Conservation (phyloP, 2,329 filamentous ascomycete species). For the Chaetomiaceae sp. region DNA sequence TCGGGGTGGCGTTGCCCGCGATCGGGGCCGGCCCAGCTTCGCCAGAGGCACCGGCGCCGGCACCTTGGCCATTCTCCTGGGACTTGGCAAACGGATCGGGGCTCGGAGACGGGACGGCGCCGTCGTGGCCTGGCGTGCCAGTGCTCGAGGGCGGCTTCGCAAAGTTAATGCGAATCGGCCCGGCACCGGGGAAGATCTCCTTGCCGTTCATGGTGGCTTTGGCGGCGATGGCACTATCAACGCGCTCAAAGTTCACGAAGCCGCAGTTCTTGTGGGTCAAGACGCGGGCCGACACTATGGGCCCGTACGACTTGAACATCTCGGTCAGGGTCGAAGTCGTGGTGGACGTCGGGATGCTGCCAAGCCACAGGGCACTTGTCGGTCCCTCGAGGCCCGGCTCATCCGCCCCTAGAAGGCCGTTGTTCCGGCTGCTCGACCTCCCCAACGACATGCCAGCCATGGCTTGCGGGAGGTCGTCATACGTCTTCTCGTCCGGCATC, state of each 20-base stretch:
- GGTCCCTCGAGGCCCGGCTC: conserved; percentile 82
- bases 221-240: conserved; percentile 86
- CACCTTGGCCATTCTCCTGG: conserved; percentile 41
- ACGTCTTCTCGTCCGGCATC: conserved; percentile 70
- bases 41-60: conserved; percentile 30
- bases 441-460: conserved; percentile 76
- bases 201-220: conserved; percentile 88
- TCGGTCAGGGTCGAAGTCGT: conserved; percentile 91
- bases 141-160: conserved; percentile 91
- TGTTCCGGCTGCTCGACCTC: conserved; percentile 60
- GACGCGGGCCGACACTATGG: conserved; percentile 86
- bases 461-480: conserved; percentile 74
- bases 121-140: conserved; percentile 83
- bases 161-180: conserved; percentile 92
- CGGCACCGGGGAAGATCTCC: conserved; percentile 96
- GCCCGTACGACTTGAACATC: conserved; percentile 90
- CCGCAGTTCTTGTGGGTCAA: conserved; percentile 98
- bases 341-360: conserved; percentile 94
- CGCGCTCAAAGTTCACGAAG: conserved; percentile 92
- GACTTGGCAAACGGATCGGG: conserved; percentile 73
- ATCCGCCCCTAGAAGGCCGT: conserved; percentile 65
- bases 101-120: conserved; percentile 83
- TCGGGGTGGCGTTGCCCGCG: conserved; percentile 48
- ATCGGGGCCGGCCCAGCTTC: conserved; percentile 32
- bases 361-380: conserved; percentile 92